phyloP scores from a whole-genome alignment of 2,329 filamentous ascomycete genomes.

The Xylariaceae sp. region DNA sequence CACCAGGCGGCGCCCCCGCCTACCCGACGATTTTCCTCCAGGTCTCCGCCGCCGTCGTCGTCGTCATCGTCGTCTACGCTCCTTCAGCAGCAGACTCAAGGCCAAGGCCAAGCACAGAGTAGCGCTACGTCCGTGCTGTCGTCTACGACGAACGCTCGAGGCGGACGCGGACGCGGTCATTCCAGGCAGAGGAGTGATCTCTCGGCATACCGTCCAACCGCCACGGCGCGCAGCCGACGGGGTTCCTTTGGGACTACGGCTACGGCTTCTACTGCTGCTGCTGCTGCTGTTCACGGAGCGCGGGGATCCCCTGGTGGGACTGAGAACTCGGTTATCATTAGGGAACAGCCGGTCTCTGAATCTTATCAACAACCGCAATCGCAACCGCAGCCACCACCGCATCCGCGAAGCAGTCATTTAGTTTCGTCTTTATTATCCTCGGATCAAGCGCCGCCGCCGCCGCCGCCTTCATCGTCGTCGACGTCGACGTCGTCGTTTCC shows the following conservation, averaged over 20 bases:
- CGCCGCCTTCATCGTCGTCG: no score
- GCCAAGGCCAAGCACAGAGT: conserved; percentile 45
- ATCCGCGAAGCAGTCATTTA: conserved; percentile 36
- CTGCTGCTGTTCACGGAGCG: conserved; percentile 23
- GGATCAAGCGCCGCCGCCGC: conserved; percentile 23
- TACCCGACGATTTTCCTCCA: conserved; percentile 32
- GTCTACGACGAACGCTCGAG: conserved; percentile 39
- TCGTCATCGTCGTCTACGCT: no score
- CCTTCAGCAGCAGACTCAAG: conserved; percentile 12
- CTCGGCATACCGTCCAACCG: conserved; percentile 43
- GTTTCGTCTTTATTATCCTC: conserved; percentile 42
- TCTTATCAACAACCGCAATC: conserved; percentile 27
- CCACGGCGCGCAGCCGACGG: conserved; percentile 35
- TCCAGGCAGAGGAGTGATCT: conserved; percentile 61
- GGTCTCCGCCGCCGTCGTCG: no score
- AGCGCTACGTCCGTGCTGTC: conserved; percentile 41
- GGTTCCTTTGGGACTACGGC: conserved; percentile 29
- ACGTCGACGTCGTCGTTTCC: no score
- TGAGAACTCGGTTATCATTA: conserved; percentile 23
- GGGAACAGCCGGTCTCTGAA: conserved; percentile 33
- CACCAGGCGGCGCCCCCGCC: conserved; percentile 45
- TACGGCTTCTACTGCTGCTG: no score
- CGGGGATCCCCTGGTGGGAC: conserved; percentile 33
- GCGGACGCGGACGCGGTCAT: conserved; percentile 52
- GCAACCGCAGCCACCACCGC: conserved; percentile 28